phyloP scores from a whole-genome alignment of 768 basidiomycete genomes.

The Tephrocybe sp. region DNA sequence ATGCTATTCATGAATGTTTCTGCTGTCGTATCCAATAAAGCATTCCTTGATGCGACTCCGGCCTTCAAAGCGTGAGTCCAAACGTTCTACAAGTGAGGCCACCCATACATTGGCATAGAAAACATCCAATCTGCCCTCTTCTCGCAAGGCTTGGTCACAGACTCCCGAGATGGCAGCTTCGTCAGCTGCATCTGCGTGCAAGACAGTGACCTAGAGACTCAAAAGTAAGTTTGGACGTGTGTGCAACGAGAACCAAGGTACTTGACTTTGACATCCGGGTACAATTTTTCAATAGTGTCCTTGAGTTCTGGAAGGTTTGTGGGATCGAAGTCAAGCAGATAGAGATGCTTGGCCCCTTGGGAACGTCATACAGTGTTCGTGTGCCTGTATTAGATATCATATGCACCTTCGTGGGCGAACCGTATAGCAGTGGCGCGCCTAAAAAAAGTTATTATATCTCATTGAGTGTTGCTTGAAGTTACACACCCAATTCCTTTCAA shows the following conservation, averaged over 20 bases:
- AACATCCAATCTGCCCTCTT: conserved; percentile 86
- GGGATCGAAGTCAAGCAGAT: conserved; percentile 67
- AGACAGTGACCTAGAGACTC: conserved; percentile 63
- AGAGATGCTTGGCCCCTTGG: conserved; percentile 73
- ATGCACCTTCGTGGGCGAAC: conserved; percentile 76
- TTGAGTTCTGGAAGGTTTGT: conserved; percentile 71
- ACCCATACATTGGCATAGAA: conserved; percentile 90
- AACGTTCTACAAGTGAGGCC: background rate
- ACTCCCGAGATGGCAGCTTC: conserved; percentile 63
- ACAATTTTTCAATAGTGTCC: conserved; percentile 59
- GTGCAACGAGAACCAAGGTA: background rate
- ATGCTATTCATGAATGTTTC: conserved; percentile 74
- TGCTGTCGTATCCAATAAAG: conserved; percentile 51
- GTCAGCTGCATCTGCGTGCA: conserved; percentile 83
- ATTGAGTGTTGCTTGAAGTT: background rate
- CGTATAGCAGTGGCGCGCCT: conserved; percentile 72
- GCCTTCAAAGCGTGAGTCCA: conserved; percentile 43
- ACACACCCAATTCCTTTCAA: conserved; percentile 85
- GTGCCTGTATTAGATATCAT: too few species aligned
- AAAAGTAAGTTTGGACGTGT: background rate
- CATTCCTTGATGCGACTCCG: conserved; percentile 48
- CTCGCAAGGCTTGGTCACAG: conserved; percentile 69
- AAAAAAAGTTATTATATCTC: background rate
- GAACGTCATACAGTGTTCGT: too few species aligned
- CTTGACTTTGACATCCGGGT: conserved; percentile 78